phyloP scores from a whole-genome alignment of 2,329 filamentous ascomycete species.

The Botrytis elliptica region DNA sequence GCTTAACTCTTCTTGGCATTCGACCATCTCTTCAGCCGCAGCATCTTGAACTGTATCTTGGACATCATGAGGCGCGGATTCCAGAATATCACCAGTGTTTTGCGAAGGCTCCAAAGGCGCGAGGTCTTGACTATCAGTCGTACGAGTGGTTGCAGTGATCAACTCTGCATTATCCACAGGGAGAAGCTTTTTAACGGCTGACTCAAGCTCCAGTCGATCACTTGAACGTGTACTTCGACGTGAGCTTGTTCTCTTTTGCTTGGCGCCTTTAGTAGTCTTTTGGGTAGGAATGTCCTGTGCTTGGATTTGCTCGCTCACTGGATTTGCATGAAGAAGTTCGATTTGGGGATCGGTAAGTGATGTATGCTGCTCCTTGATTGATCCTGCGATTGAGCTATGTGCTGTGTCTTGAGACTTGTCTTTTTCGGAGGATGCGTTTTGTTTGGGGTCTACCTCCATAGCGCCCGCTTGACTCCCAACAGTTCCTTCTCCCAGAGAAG shows the following conservation, averaged over 20 bases:
- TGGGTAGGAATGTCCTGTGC: background rate
- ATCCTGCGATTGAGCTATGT: too few relatives aligned
- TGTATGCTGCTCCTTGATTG: background rate
- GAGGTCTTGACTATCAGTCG: background rate
- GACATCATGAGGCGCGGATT: too few relatives aligned
- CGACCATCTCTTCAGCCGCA: background rate
- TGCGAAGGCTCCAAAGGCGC: background rate
- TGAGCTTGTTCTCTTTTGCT: constrained; percentile 11
- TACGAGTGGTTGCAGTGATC: background rate
- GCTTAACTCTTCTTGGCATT: background rate
- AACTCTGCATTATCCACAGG: background rate
- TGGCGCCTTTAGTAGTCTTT: background rate
- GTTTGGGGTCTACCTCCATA: background rate
- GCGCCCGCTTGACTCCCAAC: too few relatives aligned
- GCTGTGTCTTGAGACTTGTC: background rate
- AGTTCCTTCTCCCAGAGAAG: background rate
- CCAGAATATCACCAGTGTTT: background rate
- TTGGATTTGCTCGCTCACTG: background rate
- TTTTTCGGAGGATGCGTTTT: background rate
- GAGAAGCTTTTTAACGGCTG: background rate
- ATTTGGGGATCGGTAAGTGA: too few relatives aligned
- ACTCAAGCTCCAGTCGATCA: background rate
- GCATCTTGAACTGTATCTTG: background rate
- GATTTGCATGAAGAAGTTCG: background rate
- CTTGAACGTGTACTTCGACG: constrained; percentile 14